Evolutionary conservation across 805 yeast species (phyloP), one percentile per base, ranked within the genome.

Genomic region (Clavispora carvajalis): DNA sequence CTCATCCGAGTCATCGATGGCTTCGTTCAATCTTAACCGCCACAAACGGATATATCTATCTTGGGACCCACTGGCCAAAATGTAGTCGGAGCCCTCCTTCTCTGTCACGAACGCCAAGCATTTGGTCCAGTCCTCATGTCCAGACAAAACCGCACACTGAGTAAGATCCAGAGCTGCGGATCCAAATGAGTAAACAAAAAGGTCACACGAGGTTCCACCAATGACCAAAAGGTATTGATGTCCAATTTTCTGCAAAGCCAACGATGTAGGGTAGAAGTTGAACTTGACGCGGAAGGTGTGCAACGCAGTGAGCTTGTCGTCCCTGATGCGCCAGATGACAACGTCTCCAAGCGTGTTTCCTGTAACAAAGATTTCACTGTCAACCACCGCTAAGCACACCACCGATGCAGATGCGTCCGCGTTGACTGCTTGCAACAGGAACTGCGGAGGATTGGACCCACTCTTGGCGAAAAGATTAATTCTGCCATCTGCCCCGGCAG

Each of bases 41-140:
- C 99, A 93, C 33, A 93, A 63, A 48, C 99, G 74, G 38, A 93
- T 87, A 57, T 88, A 89, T 51, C 95, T 70, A 60, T 93, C 99
- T 57, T 93, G 96, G 1, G 96, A 83, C 0, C 95, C 98, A 40
- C 85, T 78, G 5, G 98, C 98, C 21, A 93, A 66, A 2, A 86
- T 57, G 51, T 73, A 78, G 44, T 77, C 80, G 17, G 73, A 77
- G 6, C 68, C 69, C 0, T 62, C 59, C 15, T 65, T 71, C 29
- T 65, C 65, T 41, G 71, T 61, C 26, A 74, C 77, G 54, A 87
- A 77, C 1, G 80, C 73, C 22, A 93, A 62, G 11, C 87, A 73
- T 56, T 85, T 84, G 37, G 93, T 77, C 99, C 99, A 93, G 61
- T 90, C 96, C 62, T 93, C 99, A 59, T 93, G 99, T 4, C 99